Evolutionary conservation across 1,284 basidiomycete species (phyloP).

Genomic region (Rhodofomes roseus): DNA sequence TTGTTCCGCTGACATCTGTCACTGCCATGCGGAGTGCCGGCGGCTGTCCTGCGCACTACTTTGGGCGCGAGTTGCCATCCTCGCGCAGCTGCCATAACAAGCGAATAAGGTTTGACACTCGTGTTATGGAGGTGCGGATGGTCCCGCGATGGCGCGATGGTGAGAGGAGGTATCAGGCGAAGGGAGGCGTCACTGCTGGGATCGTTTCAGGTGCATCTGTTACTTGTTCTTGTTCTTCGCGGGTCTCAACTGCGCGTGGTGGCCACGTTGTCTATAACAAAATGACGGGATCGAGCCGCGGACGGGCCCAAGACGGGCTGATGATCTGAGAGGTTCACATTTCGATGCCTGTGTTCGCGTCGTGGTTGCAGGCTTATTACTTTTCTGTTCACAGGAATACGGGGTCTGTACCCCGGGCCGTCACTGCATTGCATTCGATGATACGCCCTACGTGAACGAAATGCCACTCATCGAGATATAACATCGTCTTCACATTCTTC

Average conservation of each 20-base stretch:
- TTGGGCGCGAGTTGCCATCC: not conserved
- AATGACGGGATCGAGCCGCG: no score
- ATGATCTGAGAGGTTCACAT: not conserved
- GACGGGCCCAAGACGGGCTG: no score
- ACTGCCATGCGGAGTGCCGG: not conserved
- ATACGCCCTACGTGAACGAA: no score
- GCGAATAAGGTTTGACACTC: not conserved
- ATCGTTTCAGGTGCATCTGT: not conserved
- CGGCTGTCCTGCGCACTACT: not conserved
- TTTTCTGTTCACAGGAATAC: no score
- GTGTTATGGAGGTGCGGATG: not conserved
- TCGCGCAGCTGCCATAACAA: not conserved
- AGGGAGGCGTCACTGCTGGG: not conserved
- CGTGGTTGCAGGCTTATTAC: no score
- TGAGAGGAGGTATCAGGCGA: not conserved
- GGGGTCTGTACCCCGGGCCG: no score
- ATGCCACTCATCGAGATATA: no score
- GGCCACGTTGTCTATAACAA: not conserved
- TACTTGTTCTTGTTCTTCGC: not conserved
- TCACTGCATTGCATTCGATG: no score
- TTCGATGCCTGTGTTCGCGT: not conserved
- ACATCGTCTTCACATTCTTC: no score
- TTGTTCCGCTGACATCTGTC: not conserved
- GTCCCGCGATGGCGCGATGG: not conserved
- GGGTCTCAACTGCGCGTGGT: not conserved